Evolutionary conservation across 2,329 filamentous ascomycete genomes (phyloP), one percentile per base, ranked within the genome.

Genomic region (Fusarium sp.): DNA sequence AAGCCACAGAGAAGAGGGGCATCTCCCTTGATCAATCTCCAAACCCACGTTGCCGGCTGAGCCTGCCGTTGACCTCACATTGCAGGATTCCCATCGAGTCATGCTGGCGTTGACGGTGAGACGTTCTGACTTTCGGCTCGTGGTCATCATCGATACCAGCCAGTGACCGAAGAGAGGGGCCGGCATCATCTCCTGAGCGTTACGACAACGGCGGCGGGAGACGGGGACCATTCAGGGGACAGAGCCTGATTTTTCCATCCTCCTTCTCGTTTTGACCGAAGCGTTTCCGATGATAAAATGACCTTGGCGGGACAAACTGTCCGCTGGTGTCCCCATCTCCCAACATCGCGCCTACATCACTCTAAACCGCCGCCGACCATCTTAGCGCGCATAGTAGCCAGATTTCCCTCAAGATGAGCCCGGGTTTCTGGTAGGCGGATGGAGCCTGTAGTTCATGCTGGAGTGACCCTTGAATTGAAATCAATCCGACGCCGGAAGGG

Each of bases 11-110:
- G 54, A 37, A 39, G 23, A 39, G 35, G 25, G 35, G 50, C n/a
- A 2, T 58, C 52, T 41, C 35, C 48, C 25, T 58, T 34, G 37
- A 25, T 27, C 10, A 39, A 37, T 25, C 61, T 25, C 23, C 9
- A 30, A 57, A 20, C 14, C 52, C 39, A 65, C 16, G 52, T 59
- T 35, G 52, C n/a, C 27, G 41, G 34, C 34, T 56, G 32, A 59
- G 59, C 30, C 18, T 41, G 16, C 30, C 37, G 37, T 48, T 27
- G 16, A 45, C 58, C 20, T 52, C 30, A 37, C 58, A 52, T 66
- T 37, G 70, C 64, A 71, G 32, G 52, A 56, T 39, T 61, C 14
- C 25, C 61, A n/a, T 20, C 50, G 50, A 75, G 73, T 71, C 72
- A 75, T 75, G 63, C 20, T 37, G 41, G 43, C 25, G 37, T 45